Evolutionary conservation across 2,329 filamentous ascomycete genomes (phyloP).

Genomic region (Neofusicoccum sp.): DNA sequence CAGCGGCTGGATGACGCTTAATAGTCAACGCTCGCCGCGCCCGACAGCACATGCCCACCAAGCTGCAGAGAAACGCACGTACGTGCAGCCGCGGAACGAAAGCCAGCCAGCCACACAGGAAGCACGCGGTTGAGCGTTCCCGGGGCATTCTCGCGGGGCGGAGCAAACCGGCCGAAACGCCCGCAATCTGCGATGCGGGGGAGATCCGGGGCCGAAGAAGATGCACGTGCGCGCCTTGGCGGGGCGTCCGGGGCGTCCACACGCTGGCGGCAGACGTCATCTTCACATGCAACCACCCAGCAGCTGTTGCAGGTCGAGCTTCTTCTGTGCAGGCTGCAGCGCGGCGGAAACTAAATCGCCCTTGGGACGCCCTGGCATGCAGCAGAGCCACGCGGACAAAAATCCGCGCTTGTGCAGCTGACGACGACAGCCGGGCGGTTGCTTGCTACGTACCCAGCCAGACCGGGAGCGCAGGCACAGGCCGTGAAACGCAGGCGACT

Average conservation of each 20-base stretch:
- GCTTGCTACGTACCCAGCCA: too few species aligned
- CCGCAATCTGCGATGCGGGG: not conserved
- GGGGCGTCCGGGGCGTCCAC: not conserved
- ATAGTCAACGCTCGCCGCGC: too few species aligned
- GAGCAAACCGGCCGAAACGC: not conserved
- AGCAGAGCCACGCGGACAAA: not conserved
- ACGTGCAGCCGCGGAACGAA: too few species aligned
- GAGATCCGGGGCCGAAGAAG: conserved; percentile 14
- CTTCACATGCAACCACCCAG: conserved; percentile 2
- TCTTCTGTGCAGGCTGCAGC: not conserved
- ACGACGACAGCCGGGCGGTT: too few species aligned
- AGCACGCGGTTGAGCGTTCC: too few species aligned
- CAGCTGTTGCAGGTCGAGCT: not conserved
- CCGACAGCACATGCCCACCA: too few species aligned
- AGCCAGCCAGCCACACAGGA: too few species aligned
- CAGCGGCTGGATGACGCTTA: too few species aligned
- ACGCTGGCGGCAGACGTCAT: conserved; percentile 2
- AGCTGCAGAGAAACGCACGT: too few species aligned
- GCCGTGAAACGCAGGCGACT: not conserved
- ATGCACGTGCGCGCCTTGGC: conserved; percentile 6
- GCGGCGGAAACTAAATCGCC: not conserved
- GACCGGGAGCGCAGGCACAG: too few species aligned
- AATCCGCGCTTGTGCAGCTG: not conserved
- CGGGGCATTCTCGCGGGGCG: not conserved
- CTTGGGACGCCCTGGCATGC: not conserved